Base-by-base conservation (phyloP, 306 rosid genomes). In the Cucurbita maxima region DNA sequence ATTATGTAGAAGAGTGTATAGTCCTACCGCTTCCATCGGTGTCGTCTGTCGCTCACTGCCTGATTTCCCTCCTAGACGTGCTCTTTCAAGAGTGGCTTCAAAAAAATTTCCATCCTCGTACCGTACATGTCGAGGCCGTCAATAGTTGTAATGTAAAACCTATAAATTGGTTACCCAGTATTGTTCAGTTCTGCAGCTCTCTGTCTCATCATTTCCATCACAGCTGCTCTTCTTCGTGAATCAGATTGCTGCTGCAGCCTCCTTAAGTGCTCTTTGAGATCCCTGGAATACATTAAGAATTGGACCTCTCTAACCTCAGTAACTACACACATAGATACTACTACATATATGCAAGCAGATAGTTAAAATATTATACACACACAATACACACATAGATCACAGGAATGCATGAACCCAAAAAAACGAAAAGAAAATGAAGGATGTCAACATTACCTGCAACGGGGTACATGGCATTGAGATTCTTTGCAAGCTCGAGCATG, bases 121-220 rank as follows among this genome's bases (percentile, higher is more conserved):
- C 52, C 34, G 3, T 30, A 30, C 34, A 3, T 30, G 34, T 30
- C 34, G 34, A 30, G 34, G 34, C 2, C 73, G 76, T 74, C 74
- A 73, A 73, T 78, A 64, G 58, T 58, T 71, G 61, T 78, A 69
- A 62, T 58, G 53, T 67, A 58, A 70, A 70, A 76, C 81, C 78
- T 79, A 67, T 85, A 76, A 63, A 78, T 43, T 75, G 76, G 74
- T 89, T 83, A 95, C 71, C 90, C 87, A 41, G 88, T 78, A 72
- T 79, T 91, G 84, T 79, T 92, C 58, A 88, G 89, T 86, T 95
- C 99, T 12, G 96, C 97, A 71, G 99, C 99, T 84, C 99, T 85
- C 84, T 94, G 97, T 82, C 99, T 91, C 99, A 95, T 95, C 97
- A 95, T 95, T 82, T 95, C 99, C 90, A 87, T 95, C 80, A 95